A percentile compares a stretch with the other conserved stretches of the same genome.
Evolutionary conservation across 192 early-diverging fungal species (phyloP).

Genomic region (Gaertneriomyces semiglobifer): DNA sequence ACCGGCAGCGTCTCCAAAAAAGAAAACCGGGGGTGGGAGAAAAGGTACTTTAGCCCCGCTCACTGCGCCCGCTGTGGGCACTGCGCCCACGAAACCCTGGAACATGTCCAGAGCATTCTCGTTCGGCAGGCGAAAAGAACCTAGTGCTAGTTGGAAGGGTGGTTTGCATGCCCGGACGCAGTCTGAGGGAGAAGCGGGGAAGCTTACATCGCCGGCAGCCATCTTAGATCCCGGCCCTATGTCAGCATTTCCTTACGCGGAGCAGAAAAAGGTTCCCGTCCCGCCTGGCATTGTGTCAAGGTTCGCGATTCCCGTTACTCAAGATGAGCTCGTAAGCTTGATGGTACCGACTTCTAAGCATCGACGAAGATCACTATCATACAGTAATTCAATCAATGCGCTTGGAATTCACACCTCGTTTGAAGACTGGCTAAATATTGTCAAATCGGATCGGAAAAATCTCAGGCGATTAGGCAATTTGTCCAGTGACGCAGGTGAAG

Average conservation of each 20-base stretch:
- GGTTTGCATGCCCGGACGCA: background rate
- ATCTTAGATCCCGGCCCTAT: constrained; percentile 1
- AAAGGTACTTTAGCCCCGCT: background rate
- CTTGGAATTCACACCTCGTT: constrained; percentile 35
- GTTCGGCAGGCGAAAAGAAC: background rate
- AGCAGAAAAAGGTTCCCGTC: constrained; percentile 20
- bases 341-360: constrained; percentile 32
- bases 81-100: background rate
- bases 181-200: constrained; percentile 10
- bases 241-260: constrained; percentile 19
- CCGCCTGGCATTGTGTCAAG: constrained; percentile 42
- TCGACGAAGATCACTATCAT: constrained; percentile 41
- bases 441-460: constrained; percentile 25
- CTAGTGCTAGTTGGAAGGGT: too few relatives aligned
- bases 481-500: constrained; percentile 11
- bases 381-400: constrained; percentile 43
- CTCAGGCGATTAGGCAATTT: background rate
- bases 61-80: background rate
- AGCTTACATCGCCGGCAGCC: background rate
- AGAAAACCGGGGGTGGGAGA: background rate
- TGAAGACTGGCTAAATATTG: constrained; percentile 48
- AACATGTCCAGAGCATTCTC: background rate
- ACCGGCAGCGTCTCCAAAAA: constrained; percentile 1
- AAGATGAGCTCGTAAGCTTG: constrained; percentile 17
- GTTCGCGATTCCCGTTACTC: constrained; percentile 37